Conservation (phyloP, 352 stramenopile genomes). For the Phytophthora agathidicida region DNA sequence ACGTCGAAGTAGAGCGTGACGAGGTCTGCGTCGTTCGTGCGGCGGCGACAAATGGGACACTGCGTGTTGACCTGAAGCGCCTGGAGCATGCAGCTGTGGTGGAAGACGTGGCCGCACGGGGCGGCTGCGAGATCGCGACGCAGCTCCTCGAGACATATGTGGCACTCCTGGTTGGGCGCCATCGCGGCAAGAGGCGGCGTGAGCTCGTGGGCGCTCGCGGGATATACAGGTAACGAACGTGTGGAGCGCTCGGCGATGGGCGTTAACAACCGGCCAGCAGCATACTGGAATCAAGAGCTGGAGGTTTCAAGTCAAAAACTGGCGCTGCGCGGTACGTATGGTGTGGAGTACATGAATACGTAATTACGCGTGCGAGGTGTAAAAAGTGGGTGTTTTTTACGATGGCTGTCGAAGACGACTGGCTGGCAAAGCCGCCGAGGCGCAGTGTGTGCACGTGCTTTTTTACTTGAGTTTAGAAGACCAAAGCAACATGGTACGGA, state of each 20-base stretch:
- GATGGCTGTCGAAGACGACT: conserved; percentile 30
- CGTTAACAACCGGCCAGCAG: conserved; percentile 1
- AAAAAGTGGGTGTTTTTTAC: conserved; percentile 14
- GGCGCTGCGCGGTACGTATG: too few relatives aligned
- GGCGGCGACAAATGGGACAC: conserved; percentile 75
- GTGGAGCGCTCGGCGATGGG: not conserved
- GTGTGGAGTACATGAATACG: conserved; percentile 5
- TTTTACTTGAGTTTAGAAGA: conserved; percentile 92
- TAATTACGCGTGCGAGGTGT: conserved; percentile 25
- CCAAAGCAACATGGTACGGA: conserved; percentile 79
- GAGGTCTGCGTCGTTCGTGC: conserved; percentile 46
- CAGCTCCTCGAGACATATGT: conserved; percentile 86
- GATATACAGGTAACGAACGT: too few relatives aligned
- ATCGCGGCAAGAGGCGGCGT: not conserved
- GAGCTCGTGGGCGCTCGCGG: not conserved
- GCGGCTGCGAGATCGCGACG: conserved; percentile 58
- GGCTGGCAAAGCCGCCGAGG: conserved; percentile 33
- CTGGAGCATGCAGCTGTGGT: conserved; percentile 75
- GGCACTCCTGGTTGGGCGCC: conserved; percentile 63
- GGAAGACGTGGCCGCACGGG: conserved; percentile 79
- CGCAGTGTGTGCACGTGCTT: conserved; percentile 41
- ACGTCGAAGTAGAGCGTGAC: conserved; percentile 77
- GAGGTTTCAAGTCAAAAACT: not conserved
- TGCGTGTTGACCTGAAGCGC: conserved; percentile 72
- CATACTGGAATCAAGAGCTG: conserved; percentile 7